Conservation (phyloP, 768 basidiomycete genomes). For the Amyloporia xantha region DNA sequence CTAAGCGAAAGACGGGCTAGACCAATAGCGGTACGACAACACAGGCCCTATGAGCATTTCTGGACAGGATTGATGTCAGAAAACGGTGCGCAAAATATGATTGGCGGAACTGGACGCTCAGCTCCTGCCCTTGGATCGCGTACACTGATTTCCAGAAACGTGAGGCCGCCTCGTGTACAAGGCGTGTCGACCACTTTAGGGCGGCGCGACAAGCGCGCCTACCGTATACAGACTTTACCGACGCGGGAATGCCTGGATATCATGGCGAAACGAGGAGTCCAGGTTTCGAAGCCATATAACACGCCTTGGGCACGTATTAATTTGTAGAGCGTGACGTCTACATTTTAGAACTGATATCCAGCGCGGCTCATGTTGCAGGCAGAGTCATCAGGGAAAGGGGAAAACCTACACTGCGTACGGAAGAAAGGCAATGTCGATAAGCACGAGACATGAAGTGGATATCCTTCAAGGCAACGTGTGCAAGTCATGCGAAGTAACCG, state of each 20-base stretch:
- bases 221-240: not conserved
- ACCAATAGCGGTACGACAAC: slow-evolving; percentile 14
- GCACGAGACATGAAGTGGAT: no score
- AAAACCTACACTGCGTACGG: not conserved
- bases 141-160: slow-evolving; percentile 18
- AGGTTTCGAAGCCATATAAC: not conserved
- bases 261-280: not conserved
- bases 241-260: not conserved
- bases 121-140: slow-evolving; percentile 12
- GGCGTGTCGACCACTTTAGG: slow-evolving; percentile 31
- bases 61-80: slow-evolving; percentile 21
- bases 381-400: not conserved
- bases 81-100: slow-evolving; percentile 19
- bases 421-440: no score
- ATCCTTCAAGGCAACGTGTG: not conserved
- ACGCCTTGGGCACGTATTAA: not conserved
- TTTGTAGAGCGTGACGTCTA: not conserved
- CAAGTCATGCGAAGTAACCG: not conserved
- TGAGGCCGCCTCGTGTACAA: slow-evolving; percentile 26
- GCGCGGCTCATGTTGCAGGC: not conserved
- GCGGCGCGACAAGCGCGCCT: slow-evolving; percentile 16
- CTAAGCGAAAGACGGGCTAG: slow-evolving; percentile 4
- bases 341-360: not conserved
- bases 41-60: slow-evolving; percentile 10
- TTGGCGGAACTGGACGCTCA: slow-evolving; percentile 17